A percentile compares a stretch with the other conserved stretches of the same genome.
Evolutionary conservation across 2,329 filamentous ascomycete species (phyloP).

Genomic region (Neobulgaria alba): DNA sequence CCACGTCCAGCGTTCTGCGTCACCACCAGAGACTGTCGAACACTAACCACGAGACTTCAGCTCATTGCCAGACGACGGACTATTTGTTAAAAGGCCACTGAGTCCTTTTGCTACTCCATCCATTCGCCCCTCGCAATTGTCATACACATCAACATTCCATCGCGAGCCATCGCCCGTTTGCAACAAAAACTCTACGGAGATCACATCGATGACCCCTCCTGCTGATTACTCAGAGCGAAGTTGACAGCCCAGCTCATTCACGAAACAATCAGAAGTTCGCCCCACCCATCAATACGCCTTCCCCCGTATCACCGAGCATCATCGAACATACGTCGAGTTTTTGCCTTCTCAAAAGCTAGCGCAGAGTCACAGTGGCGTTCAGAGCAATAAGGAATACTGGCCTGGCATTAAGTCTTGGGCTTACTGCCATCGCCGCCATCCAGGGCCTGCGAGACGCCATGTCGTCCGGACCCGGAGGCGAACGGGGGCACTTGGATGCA

Average conservation of each 20-base stretch:
- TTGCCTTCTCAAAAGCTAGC: not conserved
- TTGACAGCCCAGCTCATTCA: too few species aligned
- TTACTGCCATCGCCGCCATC: constrained; percentile 48
- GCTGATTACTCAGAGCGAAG: not conserved
- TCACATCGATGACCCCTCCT: not conserved
- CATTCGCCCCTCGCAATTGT: not conserved
- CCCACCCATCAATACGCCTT: not conserved
- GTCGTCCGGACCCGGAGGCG: constrained; percentile 7
- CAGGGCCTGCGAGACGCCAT: constrained; percentile 38
- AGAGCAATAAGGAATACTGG: constrained; percentile 44
- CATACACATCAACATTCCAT: not conserved
- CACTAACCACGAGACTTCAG: not conserved
- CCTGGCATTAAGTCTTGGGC: constrained; percentile 49
- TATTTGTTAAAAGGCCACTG: not conserved
- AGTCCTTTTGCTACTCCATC: not conserved
- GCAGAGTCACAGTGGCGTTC: constrained; percentile 42
- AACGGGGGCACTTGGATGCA: constrained; percentile 39
- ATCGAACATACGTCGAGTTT: not conserved
- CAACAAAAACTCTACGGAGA: not conserved
- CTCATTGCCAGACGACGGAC: not conserved
- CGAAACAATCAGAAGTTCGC: too few species aligned
- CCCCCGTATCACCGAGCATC: not conserved
- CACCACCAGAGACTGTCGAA: not conserved
- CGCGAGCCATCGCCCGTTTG: not conserved
- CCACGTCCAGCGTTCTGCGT: not conserved